These are phyloP conservation scores for Phellopilus nigrolimitatus DNA, from an alignment of 1,284 basidiomycete genomes.

Conservation along the genomic window DNA sequence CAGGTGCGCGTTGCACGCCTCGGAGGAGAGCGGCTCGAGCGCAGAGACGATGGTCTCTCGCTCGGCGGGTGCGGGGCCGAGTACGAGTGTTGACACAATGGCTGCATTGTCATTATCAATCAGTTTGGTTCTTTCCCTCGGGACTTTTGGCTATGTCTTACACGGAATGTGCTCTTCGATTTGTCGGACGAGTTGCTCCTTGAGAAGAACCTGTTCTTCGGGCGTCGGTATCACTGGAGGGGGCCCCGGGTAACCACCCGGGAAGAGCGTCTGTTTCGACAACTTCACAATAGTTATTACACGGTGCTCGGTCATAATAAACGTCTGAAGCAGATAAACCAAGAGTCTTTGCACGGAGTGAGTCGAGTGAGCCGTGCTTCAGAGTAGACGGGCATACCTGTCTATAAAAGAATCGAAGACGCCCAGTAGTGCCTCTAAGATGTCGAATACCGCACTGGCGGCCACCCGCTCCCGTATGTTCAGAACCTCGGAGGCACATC, in stretches of 20 bases:
- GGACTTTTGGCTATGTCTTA: slow-evolving; percentile 28
- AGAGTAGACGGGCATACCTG: slow-evolving; percentile 38
- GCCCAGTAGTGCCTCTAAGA: slow-evolving; percentile 23
- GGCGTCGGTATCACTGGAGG: slow-evolving; percentile 60
- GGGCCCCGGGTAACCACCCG: slow-evolving; percentile 73
- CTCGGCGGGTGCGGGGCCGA: slow-evolving; percentile 43
- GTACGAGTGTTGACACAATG: slow-evolving; percentile 37
- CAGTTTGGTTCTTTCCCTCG: background rate
- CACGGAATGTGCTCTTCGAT: slow-evolving; percentile 42
- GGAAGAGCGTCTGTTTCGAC: slow-evolving; percentile 66
- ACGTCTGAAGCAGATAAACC: slow-evolving; percentile 52
- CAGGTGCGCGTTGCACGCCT: slow-evolving; percentile 63
- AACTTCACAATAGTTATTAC: slow-evolving; percentile 44
- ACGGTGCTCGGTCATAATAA: slow-evolving; percentile 49
- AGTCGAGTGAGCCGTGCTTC: no score
- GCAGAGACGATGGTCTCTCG: slow-evolving; percentile 41
- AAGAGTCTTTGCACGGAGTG: slow-evolving; percentile 57
- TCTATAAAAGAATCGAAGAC: slow-evolving; percentile 44
- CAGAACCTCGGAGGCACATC: slow-evolving; percentile 47
- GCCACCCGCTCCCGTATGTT: slow-evolving; percentile 42
- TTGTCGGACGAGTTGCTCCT: slow-evolving; percentile 45
- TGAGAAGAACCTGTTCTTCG: slow-evolving; percentile 62
- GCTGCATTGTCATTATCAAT: slow-evolving; percentile 20
- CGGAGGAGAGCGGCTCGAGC: slow-evolving; percentile 53
- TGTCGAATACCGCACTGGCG: slow-evolving; percentile 37